phyloP scores from a whole-genome alignment of 108 stramenopile species.

The Skeletonema marinoi region DNA sequence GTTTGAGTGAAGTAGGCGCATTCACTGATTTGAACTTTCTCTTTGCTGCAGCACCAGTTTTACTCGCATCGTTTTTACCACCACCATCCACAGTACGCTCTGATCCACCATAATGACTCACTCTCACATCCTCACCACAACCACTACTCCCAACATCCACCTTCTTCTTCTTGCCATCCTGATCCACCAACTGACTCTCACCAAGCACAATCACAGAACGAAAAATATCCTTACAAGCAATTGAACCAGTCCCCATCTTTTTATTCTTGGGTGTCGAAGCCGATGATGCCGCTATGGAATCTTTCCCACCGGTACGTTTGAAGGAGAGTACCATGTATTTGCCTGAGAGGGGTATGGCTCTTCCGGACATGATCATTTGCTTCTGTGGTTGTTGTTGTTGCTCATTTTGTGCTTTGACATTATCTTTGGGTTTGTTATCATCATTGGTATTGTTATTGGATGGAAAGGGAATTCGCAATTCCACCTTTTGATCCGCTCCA shows the following conservation, averaged over 20 bases:
- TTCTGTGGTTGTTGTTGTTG: constrained; percentile 1
- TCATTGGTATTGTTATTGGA: background rate
- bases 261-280: constrained; percentile 22
- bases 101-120: constrained; percentile 69
- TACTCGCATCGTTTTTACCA: constrained; percentile 13
- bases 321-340: constrained; percentile 41
- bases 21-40: constrained; percentile 9
- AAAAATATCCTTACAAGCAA: constrained; percentile 63
- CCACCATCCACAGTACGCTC: constrained; percentile 72
- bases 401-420: background rate
- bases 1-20: background rate
- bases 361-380: constrained; percentile 36
- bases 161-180: constrained; percentile 4
- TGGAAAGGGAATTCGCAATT: constrained; percentile 37
- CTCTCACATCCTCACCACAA: constrained; percentile 6
- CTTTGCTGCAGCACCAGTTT: background rate
- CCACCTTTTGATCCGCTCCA: constrained; percentile 14
- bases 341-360: constrained; percentile 38
- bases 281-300: constrained; percentile 28
- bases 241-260: constrained; percentile 58
- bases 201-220: constrained; percentile 77
- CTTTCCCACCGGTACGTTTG: constrained; percentile 47
- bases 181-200: constrained; percentile 43
- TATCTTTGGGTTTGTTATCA: constrained; percentile 1
- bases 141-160: background rate